Evolutionary conservation across 2,329 filamentous ascomycete species (phyloP).

Genomic region (Fusarium nisikadoi): DNA sequence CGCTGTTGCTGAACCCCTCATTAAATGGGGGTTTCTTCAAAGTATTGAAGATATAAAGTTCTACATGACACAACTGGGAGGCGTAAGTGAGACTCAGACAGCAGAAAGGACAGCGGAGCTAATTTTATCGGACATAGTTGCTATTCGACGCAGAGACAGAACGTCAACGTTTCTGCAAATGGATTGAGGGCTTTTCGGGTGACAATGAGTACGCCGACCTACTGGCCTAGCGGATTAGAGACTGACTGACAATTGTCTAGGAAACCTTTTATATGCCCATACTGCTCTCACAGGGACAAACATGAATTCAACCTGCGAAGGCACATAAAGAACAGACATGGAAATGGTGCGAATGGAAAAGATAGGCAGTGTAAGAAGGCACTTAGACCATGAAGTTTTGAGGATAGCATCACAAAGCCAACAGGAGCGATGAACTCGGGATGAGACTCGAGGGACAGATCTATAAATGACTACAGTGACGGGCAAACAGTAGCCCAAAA

Average conservation of each 20-base stretch:
- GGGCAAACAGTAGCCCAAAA: neutral
- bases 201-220: rapidly evolving
- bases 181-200: neutral
- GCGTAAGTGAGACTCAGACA: neutral
- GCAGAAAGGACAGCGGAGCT: neutral
- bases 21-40: conserved; percentile 21
- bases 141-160: neutral
- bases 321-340: neutral
- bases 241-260: neutral
- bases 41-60: neutral
- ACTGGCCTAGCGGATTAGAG: rapidly evolving
- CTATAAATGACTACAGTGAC: neutral
- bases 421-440: neutral
- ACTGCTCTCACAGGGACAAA: neutral
- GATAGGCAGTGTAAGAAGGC: neutral
- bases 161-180: neutral
- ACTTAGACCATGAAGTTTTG: neutral
- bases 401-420: neutral
- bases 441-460: neutral
- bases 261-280: neutral
- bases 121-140: neutral
- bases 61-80: conserved; percentile 14
- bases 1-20: conserved; percentile 10
- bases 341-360: neutral
- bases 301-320: neutral